Evolutionary conservation across 371 early-diverging fungal genomes (phyloP).

Genomic region (Mortierella sp.): DNA sequence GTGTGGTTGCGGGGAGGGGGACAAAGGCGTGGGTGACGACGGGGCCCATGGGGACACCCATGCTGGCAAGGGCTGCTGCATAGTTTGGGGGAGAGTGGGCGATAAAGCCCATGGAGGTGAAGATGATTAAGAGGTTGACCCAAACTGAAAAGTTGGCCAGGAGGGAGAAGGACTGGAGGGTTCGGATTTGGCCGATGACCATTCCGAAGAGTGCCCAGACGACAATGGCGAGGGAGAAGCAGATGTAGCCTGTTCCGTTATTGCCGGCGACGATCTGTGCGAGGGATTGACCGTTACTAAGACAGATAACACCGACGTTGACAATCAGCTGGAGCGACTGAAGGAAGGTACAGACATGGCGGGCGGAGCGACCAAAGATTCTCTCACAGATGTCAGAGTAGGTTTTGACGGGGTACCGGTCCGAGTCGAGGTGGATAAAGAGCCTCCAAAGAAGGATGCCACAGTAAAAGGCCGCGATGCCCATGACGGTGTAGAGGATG

Average conservation of each 20-base stretch:
- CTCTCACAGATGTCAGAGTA: slow-evolving; percentile 7
- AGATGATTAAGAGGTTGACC: slow-evolving; percentile 10
- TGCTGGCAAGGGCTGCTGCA: neutral
- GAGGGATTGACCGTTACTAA: slow-evolving; percentile 11
- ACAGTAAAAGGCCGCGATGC: slow-evolving; percentile 1
- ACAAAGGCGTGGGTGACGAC: neutral
- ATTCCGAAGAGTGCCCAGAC: slow-evolving; percentile 11
- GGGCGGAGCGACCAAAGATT: slow-evolving; percentile 10
- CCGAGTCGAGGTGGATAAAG: slow-evolving; percentile 16
- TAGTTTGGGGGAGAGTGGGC: slow-evolving; percentile 10
- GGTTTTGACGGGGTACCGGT: slow-evolving; percentile 12
- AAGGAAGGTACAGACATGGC: slow-evolving; percentile 9
- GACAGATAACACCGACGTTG: slow-evolving; percentile 8
- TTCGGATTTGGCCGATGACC: slow-evolving; percentile 17
- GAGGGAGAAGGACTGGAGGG: neutral
- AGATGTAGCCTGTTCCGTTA: neutral
- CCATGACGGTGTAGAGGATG: slow-evolving; percentile 7
- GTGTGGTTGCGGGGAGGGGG: neutral
- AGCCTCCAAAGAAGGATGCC: slow-evolving; percentile 5
- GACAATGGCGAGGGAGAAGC: slow-evolving; percentile 10
- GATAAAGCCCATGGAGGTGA: slow-evolving; percentile 1
- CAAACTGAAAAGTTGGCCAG: slow-evolving; percentile 4
- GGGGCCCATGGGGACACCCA: neutral
- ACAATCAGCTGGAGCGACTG: slow-evolving; percentile 16
- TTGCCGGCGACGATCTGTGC: slow-evolving; percentile 10